A percentile compares a stretch with the other conserved stretches of the same genome.
Evolutionary conservation across 768 basidiomycete species (phyloP).

Genomic region (Tylopilus vinaceipallidus): DNA sequence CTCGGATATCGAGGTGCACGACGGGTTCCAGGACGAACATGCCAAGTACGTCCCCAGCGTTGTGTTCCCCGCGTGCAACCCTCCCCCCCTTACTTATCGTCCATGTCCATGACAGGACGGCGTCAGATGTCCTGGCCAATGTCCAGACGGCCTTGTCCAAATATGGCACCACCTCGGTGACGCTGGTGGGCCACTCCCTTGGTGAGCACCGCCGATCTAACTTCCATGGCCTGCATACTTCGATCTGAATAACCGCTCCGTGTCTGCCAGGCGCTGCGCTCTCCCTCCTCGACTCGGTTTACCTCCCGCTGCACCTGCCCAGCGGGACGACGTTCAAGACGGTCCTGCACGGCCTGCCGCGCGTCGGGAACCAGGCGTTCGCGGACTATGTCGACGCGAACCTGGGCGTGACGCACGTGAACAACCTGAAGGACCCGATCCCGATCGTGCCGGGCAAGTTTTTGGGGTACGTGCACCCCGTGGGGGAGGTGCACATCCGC

Average conservation of each 20-base stretch:
- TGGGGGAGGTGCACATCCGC: slow-evolving; percentile 43
- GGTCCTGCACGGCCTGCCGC: slow-evolving; percentile 34
- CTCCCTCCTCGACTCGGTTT: slow-evolving; percentile 36
- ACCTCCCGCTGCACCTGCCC: slow-evolving; percentile 35
- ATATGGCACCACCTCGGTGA: slow-evolving; percentile 35
- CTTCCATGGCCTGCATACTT: too few species aligned
- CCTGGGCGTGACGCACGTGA: slow-evolving; percentile 47
- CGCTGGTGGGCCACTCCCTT: slow-evolving; percentile 42
- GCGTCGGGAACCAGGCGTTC: slow-evolving; percentile 55
- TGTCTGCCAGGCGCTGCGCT: slow-evolving; percentile 12
- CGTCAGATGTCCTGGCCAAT: slow-evolving; percentile 33
- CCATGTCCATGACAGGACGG: slow-evolving; percentile 38
- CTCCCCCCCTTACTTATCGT: slow-evolving; percentile 19
- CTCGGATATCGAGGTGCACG: slow-evolving; percentile 40
- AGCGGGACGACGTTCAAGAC: slow-evolving; percentile 26
- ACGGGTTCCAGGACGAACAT: slow-evolving; percentile 45
- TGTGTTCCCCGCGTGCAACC: background rate
- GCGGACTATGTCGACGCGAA: slow-evolving; percentile 52
- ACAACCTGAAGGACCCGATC: slow-evolving; percentile 43
- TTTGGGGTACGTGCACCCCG: slow-evolving; percentile 38
- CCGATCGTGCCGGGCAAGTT: slow-evolving; percentile 33
- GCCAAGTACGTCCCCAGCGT: slow-evolving; percentile 31
- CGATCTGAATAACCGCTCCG: too few species aligned
- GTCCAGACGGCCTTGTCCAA: slow-evolving; percentile 38
- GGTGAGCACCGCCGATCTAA: slow-evolving; percentile 27